Evolutionary conservation across 1,284 basidiomycete species (phyloP).

Genomic region (Gomphus bonarii): DNA sequence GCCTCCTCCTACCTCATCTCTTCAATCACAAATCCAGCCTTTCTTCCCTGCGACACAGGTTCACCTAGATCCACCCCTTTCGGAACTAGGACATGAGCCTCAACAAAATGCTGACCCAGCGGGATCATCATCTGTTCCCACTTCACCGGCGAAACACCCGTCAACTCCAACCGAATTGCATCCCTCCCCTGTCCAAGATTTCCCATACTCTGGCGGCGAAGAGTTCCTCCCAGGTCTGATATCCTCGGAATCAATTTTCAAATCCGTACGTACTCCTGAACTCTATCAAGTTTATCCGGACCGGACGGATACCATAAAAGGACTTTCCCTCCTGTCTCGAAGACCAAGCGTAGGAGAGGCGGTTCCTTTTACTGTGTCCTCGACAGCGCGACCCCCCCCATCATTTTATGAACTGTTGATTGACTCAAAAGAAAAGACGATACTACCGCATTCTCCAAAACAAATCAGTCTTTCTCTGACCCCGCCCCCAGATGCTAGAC

Average conservation of each 20-base stretch:
- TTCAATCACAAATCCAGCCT: neutral
- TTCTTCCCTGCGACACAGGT: neutral
- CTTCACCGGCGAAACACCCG: neutral
- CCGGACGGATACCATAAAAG: neutral
- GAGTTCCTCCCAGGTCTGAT: neutral
- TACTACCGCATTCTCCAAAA: too few species aligned
- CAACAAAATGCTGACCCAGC: neutral
- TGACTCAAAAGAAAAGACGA: neutral
- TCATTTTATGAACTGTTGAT: neutral
- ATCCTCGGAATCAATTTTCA: neutral
- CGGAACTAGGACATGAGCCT: neutral
- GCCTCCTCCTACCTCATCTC: neutral
- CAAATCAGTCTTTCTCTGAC: neutral
- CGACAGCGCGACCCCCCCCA: neutral
- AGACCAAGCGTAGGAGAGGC: conserved; percentile 1
- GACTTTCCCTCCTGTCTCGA: conserved; percentile 1
- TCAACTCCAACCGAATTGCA: neutral
- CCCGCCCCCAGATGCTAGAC: neutral
- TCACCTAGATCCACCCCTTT: neutral
- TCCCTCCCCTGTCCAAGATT: neutral
- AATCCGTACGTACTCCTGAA: neutral
- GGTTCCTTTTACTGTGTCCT: conserved; percentile 4
- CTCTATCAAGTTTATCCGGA: neutral
- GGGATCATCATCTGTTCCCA: neutral
- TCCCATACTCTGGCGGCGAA: neutral